Percentiles rank a stretch among this genome's conserved stretches.
Evolutionary conservation across 2,329 filamentous ascomycete genomes (phyloP).

Genomic region (Aureobasidium vineae): DNA sequence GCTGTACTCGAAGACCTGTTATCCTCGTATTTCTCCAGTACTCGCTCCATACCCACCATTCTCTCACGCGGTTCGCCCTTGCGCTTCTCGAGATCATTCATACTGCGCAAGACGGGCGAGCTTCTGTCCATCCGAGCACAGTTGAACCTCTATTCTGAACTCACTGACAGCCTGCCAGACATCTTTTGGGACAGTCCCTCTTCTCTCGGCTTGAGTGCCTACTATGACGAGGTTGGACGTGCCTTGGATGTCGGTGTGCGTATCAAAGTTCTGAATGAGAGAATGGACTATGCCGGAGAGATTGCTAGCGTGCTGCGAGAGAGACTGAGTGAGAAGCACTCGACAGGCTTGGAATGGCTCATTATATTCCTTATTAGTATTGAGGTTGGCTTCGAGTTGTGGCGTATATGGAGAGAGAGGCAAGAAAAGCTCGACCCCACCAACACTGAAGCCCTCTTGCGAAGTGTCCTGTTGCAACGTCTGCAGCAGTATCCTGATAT

Average conservation of each 20-base stretch:
- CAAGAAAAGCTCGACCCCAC: constrained; percentile 45
- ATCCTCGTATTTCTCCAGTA: constrained; percentile 81
- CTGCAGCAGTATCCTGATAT: neutral
- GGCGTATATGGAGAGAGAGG: constrained; percentile 66
- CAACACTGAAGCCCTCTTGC: constrained; percentile 43
- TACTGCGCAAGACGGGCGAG: constrained; percentile 91
- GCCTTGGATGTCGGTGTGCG: constrained; percentile 88
- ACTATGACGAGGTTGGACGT: constrained; percentile 90
- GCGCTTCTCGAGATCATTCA: constrained; percentile 70
- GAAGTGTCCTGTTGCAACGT: constrained; percentile 38
- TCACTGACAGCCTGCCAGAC: constrained; percentile 92
- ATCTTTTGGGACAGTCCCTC: constrained; percentile 93
- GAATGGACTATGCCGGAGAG: constrained; percentile 97
- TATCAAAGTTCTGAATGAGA: constrained; percentile 89
- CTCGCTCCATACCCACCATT: constrained; percentile 74
- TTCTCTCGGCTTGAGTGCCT: constrained; percentile 85
- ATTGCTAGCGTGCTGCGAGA: constrained; percentile 87
- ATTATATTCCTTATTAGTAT: constrained; percentile 93
- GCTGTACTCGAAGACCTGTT: constrained; percentile 85
- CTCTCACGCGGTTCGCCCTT: constrained; percentile 66
- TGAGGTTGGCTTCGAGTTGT: constrained; percentile 84
- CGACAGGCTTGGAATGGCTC: constrained; percentile 85
- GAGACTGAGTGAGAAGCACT: constrained; percentile 85
- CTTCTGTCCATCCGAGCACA: constrained; percentile 85
- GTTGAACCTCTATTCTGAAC: constrained; percentile 93